Evolutionary conservation across 2,329 filamentous ascomycete species (phyloP).

Genomic region (Neospermospora avenae): DNA sequence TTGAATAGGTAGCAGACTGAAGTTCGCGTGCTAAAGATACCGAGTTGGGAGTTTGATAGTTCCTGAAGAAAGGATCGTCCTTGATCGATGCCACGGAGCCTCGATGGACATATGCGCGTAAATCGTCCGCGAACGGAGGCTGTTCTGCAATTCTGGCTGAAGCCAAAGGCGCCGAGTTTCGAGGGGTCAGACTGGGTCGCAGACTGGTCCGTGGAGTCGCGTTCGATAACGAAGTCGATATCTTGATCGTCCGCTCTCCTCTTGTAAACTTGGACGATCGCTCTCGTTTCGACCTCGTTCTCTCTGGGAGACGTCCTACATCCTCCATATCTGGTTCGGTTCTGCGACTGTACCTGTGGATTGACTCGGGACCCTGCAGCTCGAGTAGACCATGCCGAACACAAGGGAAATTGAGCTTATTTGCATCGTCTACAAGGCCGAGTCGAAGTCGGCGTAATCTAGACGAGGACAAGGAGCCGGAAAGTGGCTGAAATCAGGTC

Average conservation of each 20-base stretch:
- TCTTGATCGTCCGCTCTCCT: constrained; percentile 7
- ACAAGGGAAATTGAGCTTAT: constrained; percentile 4
- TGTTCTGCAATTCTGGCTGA: constrained; percentile 11
- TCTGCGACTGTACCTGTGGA: background rate
- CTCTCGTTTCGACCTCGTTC: constrained; percentile 13
- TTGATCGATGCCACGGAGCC: constrained; percentile 52
- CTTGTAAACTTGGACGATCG: constrained; percentile 10
- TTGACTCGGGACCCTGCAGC: constrained; percentile 20
- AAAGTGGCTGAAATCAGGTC: background rate
- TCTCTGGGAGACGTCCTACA: constrained; percentile 12
- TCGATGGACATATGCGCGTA: constrained; percentile 34
- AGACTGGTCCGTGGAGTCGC: constrained; percentile 18
- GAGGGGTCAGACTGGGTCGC: constrained; percentile 14
- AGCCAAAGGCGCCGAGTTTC: constrained; percentile 24
- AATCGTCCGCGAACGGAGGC: constrained; percentile 13
- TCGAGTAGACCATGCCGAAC: constrained; percentile 20
- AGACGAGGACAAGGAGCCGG: background rate
- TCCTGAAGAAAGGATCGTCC: constrained; percentile 54
- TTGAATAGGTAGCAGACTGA: constrained; percentile 28
- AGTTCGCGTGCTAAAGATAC: constrained; percentile 35
- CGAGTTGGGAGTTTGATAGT: constrained; percentile 40
- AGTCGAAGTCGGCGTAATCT: background rate
- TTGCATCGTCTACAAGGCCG: background rate
- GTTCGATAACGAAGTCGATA: constrained; percentile 11
- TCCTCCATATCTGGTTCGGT: constrained; percentile 16